A percentile compares a stretch with the other conserved stretches of the same genome.
phyloP scores from a whole-genome alignment of 2,329 filamentous ascomycete species.

The Fonsecaea pedrosoi region DNA sequence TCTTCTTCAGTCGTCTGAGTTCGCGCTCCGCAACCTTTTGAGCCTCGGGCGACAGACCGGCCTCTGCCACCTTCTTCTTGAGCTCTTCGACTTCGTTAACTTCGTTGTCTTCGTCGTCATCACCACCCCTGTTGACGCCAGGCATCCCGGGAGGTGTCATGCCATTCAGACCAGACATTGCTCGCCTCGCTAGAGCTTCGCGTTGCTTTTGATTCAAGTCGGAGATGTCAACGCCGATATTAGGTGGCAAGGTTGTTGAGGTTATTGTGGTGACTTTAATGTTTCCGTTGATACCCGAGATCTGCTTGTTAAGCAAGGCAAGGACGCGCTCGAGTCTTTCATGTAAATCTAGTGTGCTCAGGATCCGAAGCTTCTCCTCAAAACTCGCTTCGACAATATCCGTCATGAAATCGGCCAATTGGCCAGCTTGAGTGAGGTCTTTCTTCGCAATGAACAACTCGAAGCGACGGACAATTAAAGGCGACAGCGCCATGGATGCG shows the following conservation, averaged over 20 bases:
- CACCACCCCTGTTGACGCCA: slow-evolving; percentile 54
- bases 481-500: slow-evolving; percentile 73
- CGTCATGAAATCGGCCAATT: slow-evolving; percentile 94
- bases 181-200: slow-evolving; percentile 51
- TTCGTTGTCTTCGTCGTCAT: slow-evolving; percentile 75
- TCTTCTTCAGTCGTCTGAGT: slow-evolving; percentile 85
- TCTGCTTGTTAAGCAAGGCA: slow-evolving; percentile 81
- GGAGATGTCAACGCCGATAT: slow-evolving; percentile 63
- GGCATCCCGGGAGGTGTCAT: slow-evolving; percentile 52
- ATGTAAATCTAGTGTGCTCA: slow-evolving; percentile 80
- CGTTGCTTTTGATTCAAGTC: slow-evolving; percentile 57
- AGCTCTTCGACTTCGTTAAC: slow-evolving; percentile 89
- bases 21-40: slow-evolving; percentile 91
- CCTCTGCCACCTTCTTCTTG: slow-evolving; percentile 82
- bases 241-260: slow-evolving; percentile 67
- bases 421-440: slow-evolving; percentile 79
- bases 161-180: slow-evolving; percentile 53
- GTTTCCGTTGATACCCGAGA: slow-evolving; percentile 82
- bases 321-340: slow-evolving; percentile 81
- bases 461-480: slow-evolving; percentile 82
- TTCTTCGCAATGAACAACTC: slow-evolving; percentile 87
- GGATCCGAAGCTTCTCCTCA: slow-evolving; percentile 86
- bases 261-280: slow-evolving; percentile 83
- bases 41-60: slow-evolving; percentile 81
- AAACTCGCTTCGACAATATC: slow-evolving; percentile 86